phyloP scores from a whole-genome alignment of 768 basidiomycete species.

The Mycena chlorophos region DNA sequence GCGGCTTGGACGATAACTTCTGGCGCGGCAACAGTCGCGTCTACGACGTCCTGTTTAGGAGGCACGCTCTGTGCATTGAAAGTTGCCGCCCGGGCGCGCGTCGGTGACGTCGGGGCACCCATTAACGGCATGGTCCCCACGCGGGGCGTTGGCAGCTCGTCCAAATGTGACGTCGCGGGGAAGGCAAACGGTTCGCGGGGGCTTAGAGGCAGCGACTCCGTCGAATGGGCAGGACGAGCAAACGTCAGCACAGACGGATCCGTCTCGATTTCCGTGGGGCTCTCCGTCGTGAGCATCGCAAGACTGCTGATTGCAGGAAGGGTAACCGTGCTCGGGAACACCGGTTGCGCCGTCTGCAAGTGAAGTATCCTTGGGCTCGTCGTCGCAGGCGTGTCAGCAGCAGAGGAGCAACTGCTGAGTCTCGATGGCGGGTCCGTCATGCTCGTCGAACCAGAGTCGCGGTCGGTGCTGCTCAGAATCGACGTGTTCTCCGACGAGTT shows the following conservation, averaged over 20 bases:
- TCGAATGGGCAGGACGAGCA: slow-evolving; percentile 74
- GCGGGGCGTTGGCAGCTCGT: slow-evolving; percentile 39
- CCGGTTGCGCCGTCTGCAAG: slow-evolving; percentile 21
- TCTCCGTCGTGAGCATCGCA: slow-evolving; percentile 36
- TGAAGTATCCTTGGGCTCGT: slow-evolving; percentile 30
- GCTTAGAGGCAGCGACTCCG: slow-evolving; percentile 59
- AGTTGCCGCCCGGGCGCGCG: slow-evolving; percentile 22
- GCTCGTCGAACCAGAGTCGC: slow-evolving; percentile 44
- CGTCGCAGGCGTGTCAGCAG: slow-evolving; percentile 21
- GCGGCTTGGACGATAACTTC: not conserved
- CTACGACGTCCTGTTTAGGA: slow-evolving; percentile 9
- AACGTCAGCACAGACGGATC: slow-evolving; percentile 76
- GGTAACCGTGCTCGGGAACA: slow-evolving; percentile 36
- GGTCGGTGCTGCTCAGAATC: slow-evolving; percentile 42
- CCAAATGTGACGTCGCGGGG: slow-evolving; percentile 23
- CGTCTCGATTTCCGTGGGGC: slow-evolving; percentile 56
- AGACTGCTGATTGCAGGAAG: slow-evolving; percentile 31
- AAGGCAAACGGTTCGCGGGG: slow-evolving; percentile 20
- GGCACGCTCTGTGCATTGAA: slow-evolving; percentile 16
- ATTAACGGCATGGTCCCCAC: slow-evolving; percentile 21
- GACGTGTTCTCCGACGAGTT: slow-evolving; percentile 47
- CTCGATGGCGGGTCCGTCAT: slow-evolving; percentile 53
- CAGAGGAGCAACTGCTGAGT: slow-evolving; percentile 33
- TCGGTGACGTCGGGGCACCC: slow-evolving; percentile 7
- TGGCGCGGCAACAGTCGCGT: not conserved